Percentiles rank a stretch among this genome's conserved stretches.
Conservation (phyloP, 352 stramenopile species). For the Phytophthora aleatoria region DNA sequence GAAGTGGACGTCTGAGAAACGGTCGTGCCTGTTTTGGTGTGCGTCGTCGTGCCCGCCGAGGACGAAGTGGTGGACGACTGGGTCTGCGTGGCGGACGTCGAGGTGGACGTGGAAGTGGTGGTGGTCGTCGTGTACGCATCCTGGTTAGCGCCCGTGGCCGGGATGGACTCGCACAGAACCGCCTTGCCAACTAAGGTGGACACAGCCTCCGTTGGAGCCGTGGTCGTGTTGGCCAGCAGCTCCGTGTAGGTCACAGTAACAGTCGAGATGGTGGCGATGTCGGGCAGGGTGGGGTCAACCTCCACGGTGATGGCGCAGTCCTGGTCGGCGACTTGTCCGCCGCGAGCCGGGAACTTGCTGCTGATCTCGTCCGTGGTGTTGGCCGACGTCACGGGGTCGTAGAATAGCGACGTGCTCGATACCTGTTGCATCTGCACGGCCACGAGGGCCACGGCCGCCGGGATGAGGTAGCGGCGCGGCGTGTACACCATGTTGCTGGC, state of each 20-base stretch:
- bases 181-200: constrained; percentile 23
- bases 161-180: constrained; percentile 7
- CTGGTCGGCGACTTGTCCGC: constrained; percentile 21
- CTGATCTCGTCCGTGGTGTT: constrained; percentile 21
- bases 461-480: constrained; percentile 25
- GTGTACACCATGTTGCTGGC: constrained; percentile 31
- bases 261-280: constrained; percentile 28
- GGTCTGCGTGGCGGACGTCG: constrained; percentile 11
- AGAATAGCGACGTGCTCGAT: constrained; percentile 21
- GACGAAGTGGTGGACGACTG: constrained; percentile 21
- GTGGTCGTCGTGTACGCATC: constrained; percentile 32
- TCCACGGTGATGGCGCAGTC: constrained; percentile 27
- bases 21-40: constrained; percentile 28
- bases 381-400: constrained; percentile 18
- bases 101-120: constrained; percentile 18
- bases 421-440: constrained; percentile 22
- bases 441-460: constrained; percentile 22
- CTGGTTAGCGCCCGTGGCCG: constrained; percentile 19
- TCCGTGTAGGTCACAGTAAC: constrained; percentile 25
- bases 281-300: constrained; percentile 18
- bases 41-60: constrained; percentile 4
- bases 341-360: constrained; percentile 22
- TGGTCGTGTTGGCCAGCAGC: constrained; percentile 28
- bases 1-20: constrained; percentile 27
- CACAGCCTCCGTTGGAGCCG: constrained; percentile 22